These are phyloP conservation scores for Akanthomyces uredinophilus DNA, from an alignment of 2,329 filamentous ascomycete genomes.

Conservation along the genomic window DNA sequence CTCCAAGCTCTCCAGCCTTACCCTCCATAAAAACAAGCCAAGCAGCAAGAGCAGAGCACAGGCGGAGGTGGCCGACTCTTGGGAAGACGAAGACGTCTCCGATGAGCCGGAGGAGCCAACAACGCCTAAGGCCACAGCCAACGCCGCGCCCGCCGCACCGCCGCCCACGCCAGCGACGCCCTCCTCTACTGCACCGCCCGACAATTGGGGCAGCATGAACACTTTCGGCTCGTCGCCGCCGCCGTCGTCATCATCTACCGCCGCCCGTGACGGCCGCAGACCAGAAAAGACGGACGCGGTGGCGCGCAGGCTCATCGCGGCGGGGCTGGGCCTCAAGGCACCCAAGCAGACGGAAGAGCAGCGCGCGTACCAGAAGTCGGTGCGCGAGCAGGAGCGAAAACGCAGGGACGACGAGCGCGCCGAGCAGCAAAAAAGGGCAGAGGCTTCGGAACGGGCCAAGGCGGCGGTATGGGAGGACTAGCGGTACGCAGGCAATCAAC, in stretches of 20 bases:
- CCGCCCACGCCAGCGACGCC: constrained; percentile 64
- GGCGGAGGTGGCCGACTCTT: constrained; percentile 36
- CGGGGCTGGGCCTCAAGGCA: constrained; percentile 74
- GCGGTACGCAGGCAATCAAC: constrained; percentile 15
- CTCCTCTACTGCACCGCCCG: constrained; percentile 24
- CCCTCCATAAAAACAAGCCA: constrained; percentile 20
- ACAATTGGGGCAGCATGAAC: constrained; percentile 18
- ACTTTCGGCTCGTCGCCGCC: constrained; percentile 11
- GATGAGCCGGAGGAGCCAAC: constrained; percentile 24
- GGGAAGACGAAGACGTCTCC: constrained; percentile 55
- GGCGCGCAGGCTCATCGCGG: constrained; percentile 83
- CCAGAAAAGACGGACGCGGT: constrained; percentile 94
- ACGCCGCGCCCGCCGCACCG: constrained; percentile 45
- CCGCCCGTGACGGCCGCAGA: constrained; percentile 29
- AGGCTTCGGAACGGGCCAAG: constrained; percentile 70
- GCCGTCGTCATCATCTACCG: neutral
- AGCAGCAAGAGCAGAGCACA: constrained; percentile 19
- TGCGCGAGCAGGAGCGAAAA: constrained; percentile 80
- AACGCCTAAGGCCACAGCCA: constrained; percentile 17
- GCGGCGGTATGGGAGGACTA: constrained; percentile 80
- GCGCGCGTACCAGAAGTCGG: constrained; percentile 74
- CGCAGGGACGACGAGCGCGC: constrained; percentile 67
- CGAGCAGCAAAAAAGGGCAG: constrained; percentile 53
- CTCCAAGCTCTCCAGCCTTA: constrained; percentile 29
- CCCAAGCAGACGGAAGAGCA: constrained; percentile 85